Evolutionary conservation across 2,329 filamentous ascomycete species (phyloP), one percentile per base, ranked within the genome.

Genomic region (Colletotrichum australisinense): DNA sequence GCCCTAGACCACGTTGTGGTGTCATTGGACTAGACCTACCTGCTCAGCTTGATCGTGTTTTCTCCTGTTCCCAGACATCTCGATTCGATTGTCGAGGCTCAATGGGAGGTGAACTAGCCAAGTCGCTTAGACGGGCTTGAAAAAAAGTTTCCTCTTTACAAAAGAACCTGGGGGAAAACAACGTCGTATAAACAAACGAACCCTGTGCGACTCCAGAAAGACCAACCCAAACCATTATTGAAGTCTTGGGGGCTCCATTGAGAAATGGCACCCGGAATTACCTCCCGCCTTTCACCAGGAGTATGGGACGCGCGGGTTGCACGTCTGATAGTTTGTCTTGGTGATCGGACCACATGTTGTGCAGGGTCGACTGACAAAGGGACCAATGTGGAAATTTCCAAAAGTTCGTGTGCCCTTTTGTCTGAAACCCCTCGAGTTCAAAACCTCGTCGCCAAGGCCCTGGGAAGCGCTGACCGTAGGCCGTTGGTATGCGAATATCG

Each of bases 361-460:
- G 60, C 60, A 53, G 60, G n/a, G 60, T 30, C n/a, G 12, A 35
- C 12, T 42, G 5, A 42, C 42, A 67, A 67, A 70, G 55, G 63
- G 19, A 59, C 68, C 63, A 49, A 52, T 49, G 30, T 19, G n/a
- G 60, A 57, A 62, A 65, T 16, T 57, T 65, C 59, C 70, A 65
- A 73, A 73, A 70, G 67, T 70, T 70, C 70, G 66, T 55, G 66
- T 60, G n/a, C 4, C 19, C 52, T 49, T 56, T 56, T 26, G 26
- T 52, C n/a, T 42, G 19, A n/a, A 63, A 38, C 7, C 26, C 4
- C 46, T 35, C 28, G 30, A 42, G 22, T 38, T 56, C 16, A 30
- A 22, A 30, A 22, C 35, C 22, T 64, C 59, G 26, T 63, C 28
- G 69, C 69, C 57, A 63, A 68, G 57, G 35, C 35, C 42, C 42